A percentile compares a stretch with the other conserved stretches of the same genome.
Evolutionary conservation across 345 rosid genomes (phyloP).

Genomic region (Corchorus capsularis): DNA sequence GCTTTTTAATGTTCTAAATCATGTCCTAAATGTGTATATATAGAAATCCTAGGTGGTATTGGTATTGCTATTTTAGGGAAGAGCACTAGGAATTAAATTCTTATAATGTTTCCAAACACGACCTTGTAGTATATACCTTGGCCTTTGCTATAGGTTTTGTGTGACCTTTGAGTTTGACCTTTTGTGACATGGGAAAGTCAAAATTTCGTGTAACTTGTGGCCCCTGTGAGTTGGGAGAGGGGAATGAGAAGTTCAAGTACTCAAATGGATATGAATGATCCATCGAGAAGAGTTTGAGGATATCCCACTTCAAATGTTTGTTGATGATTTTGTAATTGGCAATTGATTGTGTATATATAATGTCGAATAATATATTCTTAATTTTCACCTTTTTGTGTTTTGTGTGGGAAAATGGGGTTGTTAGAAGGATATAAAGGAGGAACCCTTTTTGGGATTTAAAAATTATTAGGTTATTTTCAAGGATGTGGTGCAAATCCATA

Average conservation of each 20-base stretch:
- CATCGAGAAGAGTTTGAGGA: background rate
- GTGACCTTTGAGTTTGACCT: background rate
- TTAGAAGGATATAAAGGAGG: background rate
- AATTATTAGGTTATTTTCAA: background rate
- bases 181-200: background rate
- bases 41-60: too few relatives aligned
- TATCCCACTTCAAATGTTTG: background rate
- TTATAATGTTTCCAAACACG: background rate
- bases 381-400: background rate
- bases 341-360: background rate
- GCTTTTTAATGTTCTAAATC: too few relatives aligned
- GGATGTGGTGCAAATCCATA: background rate
- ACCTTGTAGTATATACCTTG: background rate
- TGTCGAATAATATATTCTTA: background rate
- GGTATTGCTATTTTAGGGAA: background rate
- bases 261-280: background rate
- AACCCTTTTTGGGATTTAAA: background rate
- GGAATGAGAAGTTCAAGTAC: background rate
- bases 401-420: slow-evolving; percentile 6
- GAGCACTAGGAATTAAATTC: background rate
- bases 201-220: background rate
- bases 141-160: background rate
- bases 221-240: background rate
- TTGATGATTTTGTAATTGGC: background rate
- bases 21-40: too few relatives aligned